These are phyloP conservation scores for Lotmaria passim DNA, from an alignment of 208 protist species.

Conservation along the genomic window DNA sequence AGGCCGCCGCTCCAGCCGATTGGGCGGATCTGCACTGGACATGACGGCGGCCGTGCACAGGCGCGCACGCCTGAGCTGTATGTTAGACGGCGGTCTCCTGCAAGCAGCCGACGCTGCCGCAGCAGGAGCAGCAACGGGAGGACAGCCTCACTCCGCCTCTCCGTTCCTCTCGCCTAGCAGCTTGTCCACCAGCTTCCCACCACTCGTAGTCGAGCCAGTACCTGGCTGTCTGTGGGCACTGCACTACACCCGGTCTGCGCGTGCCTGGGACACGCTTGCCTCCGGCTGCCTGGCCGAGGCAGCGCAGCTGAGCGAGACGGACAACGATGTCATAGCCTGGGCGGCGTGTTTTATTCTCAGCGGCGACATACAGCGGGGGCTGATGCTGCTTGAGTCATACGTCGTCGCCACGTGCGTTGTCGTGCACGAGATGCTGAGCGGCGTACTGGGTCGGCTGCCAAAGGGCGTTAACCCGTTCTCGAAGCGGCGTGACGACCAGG, in stretches of 20 bases:
- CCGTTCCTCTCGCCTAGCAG: background rate
- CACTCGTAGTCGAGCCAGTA: slow-evolving; percentile 18
- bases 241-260: slow-evolving; percentile 31
- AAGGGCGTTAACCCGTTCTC: slow-evolving; percentile 2
- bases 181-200: background rate
- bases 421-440: slow-evolving; percentile 24
- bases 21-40: background rate
- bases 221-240: slow-evolving; percentile 14
- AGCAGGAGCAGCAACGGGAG: background rate
- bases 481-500: background rate
- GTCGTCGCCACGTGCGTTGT: slow-evolving; percentile 67
- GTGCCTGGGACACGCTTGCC: slow-evolving; percentile 53
- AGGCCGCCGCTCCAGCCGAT: background rate
- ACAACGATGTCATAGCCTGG: slow-evolving; percentile 64
- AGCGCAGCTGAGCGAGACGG: slow-evolving; percentile 35
- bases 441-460: background rate
- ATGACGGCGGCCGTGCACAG: slow-evolving; percentile 12
- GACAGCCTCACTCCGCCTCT: background rate
- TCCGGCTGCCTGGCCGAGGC: slow-evolving; percentile 62
- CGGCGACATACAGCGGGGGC: slow-evolving; percentile 40
- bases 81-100: slow-evolving; percentile 7
- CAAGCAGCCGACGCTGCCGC: background rate
- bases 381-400: slow-evolving; percentile 66
- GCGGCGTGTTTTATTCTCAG: slow-evolving; percentile 55
- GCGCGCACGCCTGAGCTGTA: background rate